Evolutionary conservation across 495 filamentous ascomycete species (phyloP).

Genomic region (Articulospora tetracladia): DNA sequence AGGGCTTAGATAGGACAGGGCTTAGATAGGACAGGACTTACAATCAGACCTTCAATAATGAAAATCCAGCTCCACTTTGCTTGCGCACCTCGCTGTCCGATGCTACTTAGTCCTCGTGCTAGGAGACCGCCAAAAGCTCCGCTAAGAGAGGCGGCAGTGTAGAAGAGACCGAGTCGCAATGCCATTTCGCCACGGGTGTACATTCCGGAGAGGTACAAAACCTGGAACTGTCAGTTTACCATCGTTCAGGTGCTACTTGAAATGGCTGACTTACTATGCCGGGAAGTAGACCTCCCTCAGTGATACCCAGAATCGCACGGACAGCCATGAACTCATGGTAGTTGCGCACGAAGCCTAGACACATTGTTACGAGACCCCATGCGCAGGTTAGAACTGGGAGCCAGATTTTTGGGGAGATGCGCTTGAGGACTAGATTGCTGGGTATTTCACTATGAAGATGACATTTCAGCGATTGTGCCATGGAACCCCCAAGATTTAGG

Average conservation of each 20-base stretch:
- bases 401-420: constrained; percentile 58
- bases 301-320: constrained; percentile 78
- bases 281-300: constrained; percentile 81
- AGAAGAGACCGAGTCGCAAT: constrained; percentile 54
- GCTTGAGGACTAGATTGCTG: constrained; percentile 62
- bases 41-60: constrained; percentile 55
- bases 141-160: constrained; percentile 51
- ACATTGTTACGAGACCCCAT: constrained; percentile 78
- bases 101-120: constrained; percentile 60
- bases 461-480: neutral
- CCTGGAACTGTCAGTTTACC: constrained; percentile 25
- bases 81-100: constrained; percentile 42
- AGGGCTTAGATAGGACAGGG: neutral
- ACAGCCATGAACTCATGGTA: constrained; percentile 77
- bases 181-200: constrained; percentile 61
- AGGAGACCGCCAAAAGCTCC: constrained; percentile 60
- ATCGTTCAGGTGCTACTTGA: neutral
- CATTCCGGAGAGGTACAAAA: constrained; percentile 44
- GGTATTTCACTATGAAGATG: constrained; percentile 52
- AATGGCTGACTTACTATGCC: constrained; percentile 51
- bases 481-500: no score
- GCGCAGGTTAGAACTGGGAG: constrained; percentile 48
- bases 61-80: constrained; percentile 70
- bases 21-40: constrained; percentile 26
- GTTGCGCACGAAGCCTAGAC: constrained; percentile 65